phyloP scores from a whole-genome alignment of 768 basidiomycete genomes.

The Xerocomus potaroensis region DNA sequence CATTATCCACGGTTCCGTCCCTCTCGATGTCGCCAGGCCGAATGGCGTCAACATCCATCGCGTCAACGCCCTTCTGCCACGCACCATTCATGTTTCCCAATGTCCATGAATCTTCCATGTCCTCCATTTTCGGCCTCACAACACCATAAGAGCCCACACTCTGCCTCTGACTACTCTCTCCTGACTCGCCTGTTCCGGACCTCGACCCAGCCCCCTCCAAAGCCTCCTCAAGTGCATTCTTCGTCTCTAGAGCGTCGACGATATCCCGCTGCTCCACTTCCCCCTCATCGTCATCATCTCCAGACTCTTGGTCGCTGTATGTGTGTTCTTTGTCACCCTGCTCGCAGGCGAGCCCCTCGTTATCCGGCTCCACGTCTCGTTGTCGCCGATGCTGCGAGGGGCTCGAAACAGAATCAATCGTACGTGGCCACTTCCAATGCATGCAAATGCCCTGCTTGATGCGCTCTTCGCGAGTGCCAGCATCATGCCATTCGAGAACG shows the following conservation, averaged over 20 bases:
- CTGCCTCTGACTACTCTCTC: conserved; percentile 35
- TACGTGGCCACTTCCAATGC: conserved; percentile 54
- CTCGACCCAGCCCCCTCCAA: conserved; percentile 36
- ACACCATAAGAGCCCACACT: conserved; percentile 24
- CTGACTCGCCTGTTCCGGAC: conserved; percentile 29
- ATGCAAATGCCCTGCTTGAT: conserved; percentile 62
- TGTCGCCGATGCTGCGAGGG: conserved; percentile 27
- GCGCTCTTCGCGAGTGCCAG: conserved; percentile 60
- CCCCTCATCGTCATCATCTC: conserved; percentile 56
- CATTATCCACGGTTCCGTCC: conserved; percentile 6
- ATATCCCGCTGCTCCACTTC: conserved; percentile 52
- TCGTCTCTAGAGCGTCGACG: conserved; percentile 57
- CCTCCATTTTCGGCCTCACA: conserved; percentile 47
- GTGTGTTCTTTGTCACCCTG: conserved; percentile 21
- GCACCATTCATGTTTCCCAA: conserved; percentile 24
- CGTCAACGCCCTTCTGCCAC: conserved; percentile 19
- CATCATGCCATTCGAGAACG: conserved; percentile 85
- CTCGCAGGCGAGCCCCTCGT: conserved; percentile 14
- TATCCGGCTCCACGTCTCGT: conserved; percentile 32
- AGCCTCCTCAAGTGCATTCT: conserved; percentile 53
- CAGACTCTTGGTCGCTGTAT: conserved; percentile 39
- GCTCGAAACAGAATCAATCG: conserved; percentile 17
- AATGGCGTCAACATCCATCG: conserved; percentile 34
- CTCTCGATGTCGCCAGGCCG: conserved; percentile 26
- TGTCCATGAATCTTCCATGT: conserved; percentile 53